phyloP scores from a whole-genome alignment of 495 filamentous ascomycete species.

The Hyaloscypha variabilis region DNA sequence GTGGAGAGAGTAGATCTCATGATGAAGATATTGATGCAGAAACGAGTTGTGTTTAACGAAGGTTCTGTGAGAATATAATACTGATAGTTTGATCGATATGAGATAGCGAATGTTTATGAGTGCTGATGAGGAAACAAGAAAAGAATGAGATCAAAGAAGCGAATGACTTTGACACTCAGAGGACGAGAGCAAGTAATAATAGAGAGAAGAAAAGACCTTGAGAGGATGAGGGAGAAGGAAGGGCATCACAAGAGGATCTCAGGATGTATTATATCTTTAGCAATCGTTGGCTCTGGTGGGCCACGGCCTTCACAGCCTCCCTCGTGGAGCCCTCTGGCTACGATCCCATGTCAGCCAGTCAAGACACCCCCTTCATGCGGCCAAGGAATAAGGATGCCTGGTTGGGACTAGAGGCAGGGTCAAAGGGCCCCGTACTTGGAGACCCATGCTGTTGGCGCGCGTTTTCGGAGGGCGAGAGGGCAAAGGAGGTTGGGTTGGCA shows the following conservation, averaged over 20 bases:
- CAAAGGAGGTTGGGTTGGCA: constrained; percentile 8
- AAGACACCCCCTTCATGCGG: constrained; percentile 13
- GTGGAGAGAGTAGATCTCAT: constrained; percentile 36
- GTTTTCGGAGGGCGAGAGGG: neutral
- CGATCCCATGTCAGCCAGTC: constrained; percentile 27
- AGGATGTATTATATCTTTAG: constrained; percentile 32
- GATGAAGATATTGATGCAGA: constrained; percentile 19
- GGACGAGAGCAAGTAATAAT: constrained; percentile 36
- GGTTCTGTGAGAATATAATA: constrained; percentile 23
- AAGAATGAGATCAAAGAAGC: constrained; percentile 52
- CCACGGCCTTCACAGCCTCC: constrained; percentile 25
- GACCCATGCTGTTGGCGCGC: neutral
- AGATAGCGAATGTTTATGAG: constrained; percentile 27
- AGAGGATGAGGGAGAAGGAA: constrained; percentile 34
- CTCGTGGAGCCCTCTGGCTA: constrained; percentile 1
- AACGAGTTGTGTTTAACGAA: constrained; percentile 17
- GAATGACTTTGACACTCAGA: constrained; percentile 57
- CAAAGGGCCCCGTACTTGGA: neutral
- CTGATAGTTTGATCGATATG: constrained; percentile 21
- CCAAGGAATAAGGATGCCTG: neutral
- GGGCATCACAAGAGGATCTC: constrained; percentile 27
- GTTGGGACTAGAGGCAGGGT: neutral
- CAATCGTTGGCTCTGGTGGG: constrained; percentile 25
- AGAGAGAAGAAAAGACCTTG: constrained; percentile 35
- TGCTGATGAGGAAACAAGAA: constrained; percentile 30